phyloP scores from a whole-genome alignment of 495 filamentous ascomycete species.

The Aspergillus egyptiacus region DNA sequence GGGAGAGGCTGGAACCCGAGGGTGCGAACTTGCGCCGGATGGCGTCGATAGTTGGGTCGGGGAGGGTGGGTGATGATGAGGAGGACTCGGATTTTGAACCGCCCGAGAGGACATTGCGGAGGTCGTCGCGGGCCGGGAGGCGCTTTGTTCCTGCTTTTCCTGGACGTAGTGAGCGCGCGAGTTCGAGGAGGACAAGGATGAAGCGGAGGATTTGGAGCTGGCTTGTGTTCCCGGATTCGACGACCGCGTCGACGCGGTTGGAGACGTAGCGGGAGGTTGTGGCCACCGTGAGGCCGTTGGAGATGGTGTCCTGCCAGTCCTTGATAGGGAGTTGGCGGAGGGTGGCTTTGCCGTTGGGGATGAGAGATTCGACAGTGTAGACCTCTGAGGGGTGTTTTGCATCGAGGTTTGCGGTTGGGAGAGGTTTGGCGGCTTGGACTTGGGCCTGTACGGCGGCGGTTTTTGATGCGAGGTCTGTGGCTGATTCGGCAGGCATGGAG shows the following conservation, averaged over 20 bases:
- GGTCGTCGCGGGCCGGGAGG: slow-evolving; percentile 36
- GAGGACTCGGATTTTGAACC: slow-evolving; percentile 15
- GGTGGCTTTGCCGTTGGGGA: slow-evolving; percentile 44
- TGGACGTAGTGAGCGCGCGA: slow-evolving; percentile 46
- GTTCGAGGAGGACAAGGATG: slow-evolving; percentile 58
- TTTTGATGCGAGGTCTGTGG: slow-evolving; percentile 55
- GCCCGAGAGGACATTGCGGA: slow-evolving; percentile 35
- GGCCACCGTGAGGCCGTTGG: slow-evolving; percentile 47
- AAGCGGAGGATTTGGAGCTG: slow-evolving; percentile 54
- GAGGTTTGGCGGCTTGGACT: slow-evolving; percentile 65
- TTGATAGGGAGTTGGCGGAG: slow-evolving; percentile 58
- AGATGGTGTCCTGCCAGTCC: slow-evolving; percentile 68
- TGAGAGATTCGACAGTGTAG: slow-evolving; percentile 65
- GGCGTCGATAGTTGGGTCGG: slow-evolving; percentile 60
- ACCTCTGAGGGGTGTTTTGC: slow-evolving; percentile 73
- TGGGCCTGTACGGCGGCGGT: slow-evolving; percentile 58
- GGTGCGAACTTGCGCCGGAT: slow-evolving; percentile 66
- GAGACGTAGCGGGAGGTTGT: slow-evolving; percentile 64
- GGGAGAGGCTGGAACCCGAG: slow-evolving; percentile 47
- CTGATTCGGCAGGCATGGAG: slow-evolving; percentile 49
- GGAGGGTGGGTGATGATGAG: slow-evolving; percentile 30
- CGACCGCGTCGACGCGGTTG: slow-evolving; percentile 51
- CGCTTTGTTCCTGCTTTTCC: slow-evolving; percentile 29
- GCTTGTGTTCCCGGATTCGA: slow-evolving; percentile 48
- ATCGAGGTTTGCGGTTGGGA: slow-evolving; percentile 67